Percentiles rank a stretch among this genome's conserved stretches.
These are phyloP conservation scores for Trichoderma atroviride DNA, from an alignment of 2,329 filamentous ascomycete genomes.

Conservation along the genomic window DNA sequence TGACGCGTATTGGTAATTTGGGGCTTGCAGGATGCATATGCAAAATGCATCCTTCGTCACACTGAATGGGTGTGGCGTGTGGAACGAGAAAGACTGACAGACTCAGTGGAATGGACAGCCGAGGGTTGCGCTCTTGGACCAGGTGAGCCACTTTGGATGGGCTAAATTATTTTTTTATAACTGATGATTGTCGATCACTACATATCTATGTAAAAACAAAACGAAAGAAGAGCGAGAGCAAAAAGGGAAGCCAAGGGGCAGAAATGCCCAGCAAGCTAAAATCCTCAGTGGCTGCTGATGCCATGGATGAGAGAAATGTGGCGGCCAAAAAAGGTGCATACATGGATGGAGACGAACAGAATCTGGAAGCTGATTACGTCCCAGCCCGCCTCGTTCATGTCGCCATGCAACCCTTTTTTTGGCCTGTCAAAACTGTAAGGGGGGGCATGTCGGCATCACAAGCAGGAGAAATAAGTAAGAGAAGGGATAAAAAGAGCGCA, in stretches of 20 bases:
- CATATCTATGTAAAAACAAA: neutral
- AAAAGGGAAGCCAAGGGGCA: neutral
- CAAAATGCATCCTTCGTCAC: constrained; percentile 23
- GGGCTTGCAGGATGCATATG: constrained; percentile 19
- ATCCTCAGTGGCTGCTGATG: neutral
- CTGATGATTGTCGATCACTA: neutral
- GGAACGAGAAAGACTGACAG: neutral
- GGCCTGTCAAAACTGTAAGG: constrained; percentile 8
- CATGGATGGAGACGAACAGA: neutral
- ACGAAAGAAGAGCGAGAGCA: neutral
- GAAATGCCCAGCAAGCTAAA: neutral
- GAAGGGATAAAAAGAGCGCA: constrained; percentile 7
- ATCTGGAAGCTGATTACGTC: constrained; percentile 6
- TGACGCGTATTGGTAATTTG: constrained; percentile 2
- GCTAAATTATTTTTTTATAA: neutral
- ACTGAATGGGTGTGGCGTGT: neutral
- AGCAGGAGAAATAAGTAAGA: neutral
- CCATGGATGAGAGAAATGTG: constrained; percentile 2
- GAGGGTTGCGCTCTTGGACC: constrained; percentile 12
- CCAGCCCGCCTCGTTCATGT: constrained; percentile 7
- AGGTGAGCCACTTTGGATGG: constrained; percentile 8
- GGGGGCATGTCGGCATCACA: neutral
- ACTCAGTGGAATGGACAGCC: neutral
- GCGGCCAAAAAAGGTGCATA: neutral
- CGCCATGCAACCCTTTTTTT: constrained; percentile 8